These are phyloP conservation scores for Phalaenopsis hybrid DNA, from an alignment of 116 monocot species.

Conservation along the genomic window DNA sequence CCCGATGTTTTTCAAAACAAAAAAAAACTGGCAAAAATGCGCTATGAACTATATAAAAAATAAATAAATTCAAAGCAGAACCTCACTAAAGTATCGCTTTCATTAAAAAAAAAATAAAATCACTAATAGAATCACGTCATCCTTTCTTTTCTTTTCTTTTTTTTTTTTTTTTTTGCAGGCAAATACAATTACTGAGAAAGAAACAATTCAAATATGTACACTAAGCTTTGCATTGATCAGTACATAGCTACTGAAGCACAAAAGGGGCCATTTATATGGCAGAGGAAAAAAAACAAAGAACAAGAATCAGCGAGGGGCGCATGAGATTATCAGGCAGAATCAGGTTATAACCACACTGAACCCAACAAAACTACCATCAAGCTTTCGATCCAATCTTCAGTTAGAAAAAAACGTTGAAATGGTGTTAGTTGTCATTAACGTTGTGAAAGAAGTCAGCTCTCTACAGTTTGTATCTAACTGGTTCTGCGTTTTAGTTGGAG, in stretches of 20 bases:
- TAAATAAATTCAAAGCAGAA: not conserved
- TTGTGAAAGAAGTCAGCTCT: conserved; percentile 9
- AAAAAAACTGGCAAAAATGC: too few relatives aligned
- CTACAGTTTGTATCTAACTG: conserved; percentile 17
- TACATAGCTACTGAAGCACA: not conserved
- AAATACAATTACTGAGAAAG: not conserved
- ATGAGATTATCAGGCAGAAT: not conserved
- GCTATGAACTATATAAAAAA: too few relatives aligned
- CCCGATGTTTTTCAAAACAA: too few relatives aligned
- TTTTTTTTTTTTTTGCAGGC: not conserved
- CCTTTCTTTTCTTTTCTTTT: not conserved
- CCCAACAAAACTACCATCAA: conserved; percentile 5
- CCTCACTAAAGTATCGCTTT: not conserved
- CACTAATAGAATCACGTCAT: not conserved
- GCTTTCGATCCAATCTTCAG: conserved; percentile 13
- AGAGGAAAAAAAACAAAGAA: not conserved
- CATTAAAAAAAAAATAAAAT: not conserved
- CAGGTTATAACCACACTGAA: not conserved
- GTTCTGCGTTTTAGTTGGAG: conserved; percentile 35
- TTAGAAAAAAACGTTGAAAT: conserved; percentile 18
- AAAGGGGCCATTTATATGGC: conserved; percentile 2
- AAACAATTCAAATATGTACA: not conserved
- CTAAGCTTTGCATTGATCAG: not conserved
- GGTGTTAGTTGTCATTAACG: conserved; percentile 28
- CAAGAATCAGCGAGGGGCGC: not conserved